Base-by-base conservation (phyloP, 1,284 basidiomycete species). In the Athelia psychrophila region DNA sequence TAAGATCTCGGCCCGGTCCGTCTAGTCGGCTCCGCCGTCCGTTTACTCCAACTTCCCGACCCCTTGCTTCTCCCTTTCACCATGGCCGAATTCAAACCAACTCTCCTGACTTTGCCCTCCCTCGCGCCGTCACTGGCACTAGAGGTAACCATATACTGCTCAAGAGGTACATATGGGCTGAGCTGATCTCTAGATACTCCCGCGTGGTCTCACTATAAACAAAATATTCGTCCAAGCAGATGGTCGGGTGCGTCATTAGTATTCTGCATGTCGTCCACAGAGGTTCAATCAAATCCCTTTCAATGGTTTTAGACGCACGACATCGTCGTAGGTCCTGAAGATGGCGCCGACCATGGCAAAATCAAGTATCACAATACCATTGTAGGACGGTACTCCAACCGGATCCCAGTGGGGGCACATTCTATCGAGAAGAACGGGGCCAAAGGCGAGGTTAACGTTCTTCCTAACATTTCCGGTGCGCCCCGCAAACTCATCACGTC, bases 301-400 rank as follows among this genome's bases (percentile, higher is more conserved):
- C 13, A 13, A 13, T 13, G n/a, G 13, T 50, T 42, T 46, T 50
- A 88, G 84, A 86, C 83, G 9, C 84, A 88, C 68, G 87, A 89
- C 64, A 78, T 90, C 54, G 78, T 90, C 46, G 74, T 88, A 57
- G 87, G 86, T 13, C 86, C 87, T 25, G 84, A 88, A 69, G 67
- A 73, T 27, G 80, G 85, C 49, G 63, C 75, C 54, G 80, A 76
- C 58, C 85, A 88, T 64, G 64, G 72, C 42, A 70, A 64, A 12
- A 76, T 82, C 63, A 86, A 83, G 67, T 89, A 88, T 68, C 82
- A 77, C 45, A 89, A 89, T 68, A 81, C 83, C 12, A 76, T 88
- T 62, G 75, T 90, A 52, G 88, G 88, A 23, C 74, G 86, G 57
- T 89, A 88, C 58, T 73, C 84, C 35, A 90, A 90, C 67, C 78